Percentiles rank a stretch among this genome's conserved stretches.
phyloP scores from a whole-genome alignment of 2,329 filamentous ascomycete genomes.

The Colletotrichum magnum region DNA sequence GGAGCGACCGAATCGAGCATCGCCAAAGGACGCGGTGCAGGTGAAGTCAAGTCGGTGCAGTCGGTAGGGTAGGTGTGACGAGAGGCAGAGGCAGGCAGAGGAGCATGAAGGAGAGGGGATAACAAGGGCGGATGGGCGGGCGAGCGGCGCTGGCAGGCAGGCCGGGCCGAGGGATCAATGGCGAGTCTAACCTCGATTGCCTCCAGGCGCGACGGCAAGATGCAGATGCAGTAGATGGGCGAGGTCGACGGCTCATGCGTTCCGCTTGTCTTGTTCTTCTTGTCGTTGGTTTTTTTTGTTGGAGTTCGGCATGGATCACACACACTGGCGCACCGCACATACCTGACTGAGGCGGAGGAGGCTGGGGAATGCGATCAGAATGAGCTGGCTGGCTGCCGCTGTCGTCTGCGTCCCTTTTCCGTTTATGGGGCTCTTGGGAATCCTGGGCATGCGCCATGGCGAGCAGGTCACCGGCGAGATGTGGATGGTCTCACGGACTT shows the following conservation, averaged over 20 bases:
- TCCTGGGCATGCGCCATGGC: slow-evolving; percentile 60
- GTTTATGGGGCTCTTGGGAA: slow-evolving; percentile 58
- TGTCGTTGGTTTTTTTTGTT: slow-evolving; percentile 34
- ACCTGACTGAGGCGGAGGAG: slow-evolving; percentile 61
- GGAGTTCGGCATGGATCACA: slow-evolving; percentile 39
- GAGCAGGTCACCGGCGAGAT: slow-evolving; percentile 33
- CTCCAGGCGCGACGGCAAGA: slow-evolving; percentile 39
- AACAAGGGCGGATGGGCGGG: slow-evolving; percentile 25
- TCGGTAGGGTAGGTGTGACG: background rate
- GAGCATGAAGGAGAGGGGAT: slow-evolving; percentile 1
- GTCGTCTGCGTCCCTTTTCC: slow-evolving; percentile 64
- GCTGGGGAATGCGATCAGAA: slow-evolving; percentile 59
- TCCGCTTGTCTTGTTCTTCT: slow-evolving; percentile 28
- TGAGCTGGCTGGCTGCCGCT: slow-evolving; percentile 54
- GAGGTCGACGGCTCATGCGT: slow-evolving; percentile 37
- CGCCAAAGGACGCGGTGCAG: slow-evolving; percentile 18
- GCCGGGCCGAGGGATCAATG: slow-evolving; percentile 40
- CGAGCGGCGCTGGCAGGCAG: slow-evolving; percentile 38
- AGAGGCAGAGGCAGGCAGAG: background rate
- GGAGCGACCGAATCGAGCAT: slow-evolving; percentile 10
- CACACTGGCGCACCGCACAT: slow-evolving; percentile 46
- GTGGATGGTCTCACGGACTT: slow-evolving; percentile 11
- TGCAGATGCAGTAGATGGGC: slow-evolving; percentile 37
- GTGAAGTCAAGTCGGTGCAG: background rate
- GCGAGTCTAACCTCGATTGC: slow-evolving; percentile 42